Evolutionary conservation across 176 grass and related monocot genomes (phyloP).

Genomic region (Pharus latifolius): DNA sequence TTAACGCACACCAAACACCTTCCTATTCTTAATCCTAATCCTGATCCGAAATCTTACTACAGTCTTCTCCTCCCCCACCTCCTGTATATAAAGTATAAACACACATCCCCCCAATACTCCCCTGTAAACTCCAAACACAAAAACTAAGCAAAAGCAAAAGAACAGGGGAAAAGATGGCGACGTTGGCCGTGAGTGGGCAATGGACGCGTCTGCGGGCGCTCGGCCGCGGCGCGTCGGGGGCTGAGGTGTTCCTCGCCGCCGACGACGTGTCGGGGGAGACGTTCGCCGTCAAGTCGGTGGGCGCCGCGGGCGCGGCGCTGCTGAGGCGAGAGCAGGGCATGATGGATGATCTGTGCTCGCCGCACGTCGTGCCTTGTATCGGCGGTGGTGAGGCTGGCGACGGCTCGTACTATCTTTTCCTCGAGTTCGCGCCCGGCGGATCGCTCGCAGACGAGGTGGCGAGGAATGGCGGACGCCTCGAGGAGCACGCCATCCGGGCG

Average conservation of each 20-base stretch:
- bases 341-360: constrained; percentile 27
- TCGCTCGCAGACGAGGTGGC: constrained; percentile 36
- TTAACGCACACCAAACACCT: constrained; percentile 18
- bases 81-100: constrained; percentile 5
- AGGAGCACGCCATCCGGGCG: background rate
- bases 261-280: constrained; percentile 6
- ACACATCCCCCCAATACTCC: background rate
- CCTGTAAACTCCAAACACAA: background rate
- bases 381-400: background rate
- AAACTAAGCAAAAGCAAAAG: background rate
- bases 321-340: constrained; percentile 30
- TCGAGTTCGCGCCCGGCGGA: constrained; percentile 70
- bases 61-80: background rate
- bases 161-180: background rate
- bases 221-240: constrained; percentile 52
- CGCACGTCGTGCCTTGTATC: constrained; percentile 52
- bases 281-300: constrained; percentile 51
- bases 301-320: background rate
- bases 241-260: constrained; percentile 47
- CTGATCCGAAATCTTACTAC: background rate
- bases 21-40: constrained; percentile 8
- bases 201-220: constrained; percentile 48
- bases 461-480: constrained; percentile 24
- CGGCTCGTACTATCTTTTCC: constrained; percentile 12
- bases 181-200: background rate